Conservation (phyloP, 148 eudicot genomes). For the Vaccinium macrocarpon region DNA sequence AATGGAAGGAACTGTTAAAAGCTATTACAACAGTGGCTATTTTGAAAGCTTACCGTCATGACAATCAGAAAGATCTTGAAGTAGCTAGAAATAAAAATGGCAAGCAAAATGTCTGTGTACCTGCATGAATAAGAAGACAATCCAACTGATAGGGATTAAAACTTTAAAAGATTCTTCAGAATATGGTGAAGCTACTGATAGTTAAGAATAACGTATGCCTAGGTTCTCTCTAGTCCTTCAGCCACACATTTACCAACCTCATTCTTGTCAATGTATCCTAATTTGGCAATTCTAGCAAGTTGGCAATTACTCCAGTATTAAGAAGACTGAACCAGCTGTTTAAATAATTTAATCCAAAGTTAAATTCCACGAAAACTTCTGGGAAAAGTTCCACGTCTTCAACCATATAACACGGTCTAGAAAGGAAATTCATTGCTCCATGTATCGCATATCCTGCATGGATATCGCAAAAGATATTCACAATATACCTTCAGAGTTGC, state of each 20-base stretch:
- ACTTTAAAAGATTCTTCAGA: background rate
- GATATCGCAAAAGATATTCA: background rate
- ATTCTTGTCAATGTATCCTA: background rate
- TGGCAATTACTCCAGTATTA: background rate
- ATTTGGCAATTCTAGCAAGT: background rate
- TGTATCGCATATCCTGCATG: background rate
- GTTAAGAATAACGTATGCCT: background rate
- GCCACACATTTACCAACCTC: background rate
- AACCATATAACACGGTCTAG: background rate
- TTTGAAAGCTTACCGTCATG: slow-evolving; percentile 35
- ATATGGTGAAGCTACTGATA: background rate
- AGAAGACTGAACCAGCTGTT: background rate
- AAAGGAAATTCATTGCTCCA: background rate
- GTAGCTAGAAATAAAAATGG: slow-evolving; percentile 68
- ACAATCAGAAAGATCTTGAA: slow-evolving; percentile 65
- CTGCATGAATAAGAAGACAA: slow-evolving; percentile 17
- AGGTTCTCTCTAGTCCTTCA: background rate
- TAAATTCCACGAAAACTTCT: background rate
- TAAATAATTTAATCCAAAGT: background rate
- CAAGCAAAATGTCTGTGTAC: slow-evolving; percentile 51
- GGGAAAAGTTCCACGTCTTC: background rate
- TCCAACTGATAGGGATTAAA: background rate
- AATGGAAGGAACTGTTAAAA: background rate
- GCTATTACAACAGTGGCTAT: background rate
- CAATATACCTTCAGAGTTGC: background rate